phyloP scores from a whole-genome alignment of 2,329 filamentous ascomycete genomes.

The Exophiala spinifera region DNA sequence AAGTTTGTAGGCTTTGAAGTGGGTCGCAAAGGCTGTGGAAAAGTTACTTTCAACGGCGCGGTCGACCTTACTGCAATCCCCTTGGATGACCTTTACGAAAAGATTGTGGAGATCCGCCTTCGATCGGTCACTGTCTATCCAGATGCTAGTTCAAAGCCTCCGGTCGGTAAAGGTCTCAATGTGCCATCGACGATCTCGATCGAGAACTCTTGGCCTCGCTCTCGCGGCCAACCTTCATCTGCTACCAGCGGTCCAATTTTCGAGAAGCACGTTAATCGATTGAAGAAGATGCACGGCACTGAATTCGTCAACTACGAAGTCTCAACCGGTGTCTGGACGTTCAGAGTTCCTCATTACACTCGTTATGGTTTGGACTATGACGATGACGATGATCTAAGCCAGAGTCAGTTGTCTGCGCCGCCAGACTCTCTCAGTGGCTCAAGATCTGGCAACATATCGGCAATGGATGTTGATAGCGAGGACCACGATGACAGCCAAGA shows the following conservation, averaged over 20 bases:
- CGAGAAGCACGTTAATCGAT: slow-evolving; percentile 76
- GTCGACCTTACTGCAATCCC: slow-evolving; percentile 80
- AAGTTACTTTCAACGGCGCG: slow-evolving; percentile 73
- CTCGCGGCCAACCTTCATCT: slow-evolving; percentile 55
- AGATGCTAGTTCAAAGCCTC: slow-evolving; percentile 71
- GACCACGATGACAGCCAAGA: slow-evolving; percentile 28
- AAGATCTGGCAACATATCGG: slow-evolving; percentile 18
- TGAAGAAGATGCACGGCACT: slow-evolving; percentile 76
- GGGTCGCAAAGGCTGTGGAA: slow-evolving; percentile 76
- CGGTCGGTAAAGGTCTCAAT: slow-evolving; percentile 83
- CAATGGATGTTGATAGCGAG: slow-evolving; percentile 31
- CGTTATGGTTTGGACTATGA: slow-evolving; percentile 88
- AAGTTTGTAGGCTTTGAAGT: slow-evolving; percentile 73
- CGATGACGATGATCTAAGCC: slow-evolving; percentile 58
- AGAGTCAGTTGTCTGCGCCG: slow-evolving; percentile 51
- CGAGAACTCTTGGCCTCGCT: slow-evolving; percentile 88
- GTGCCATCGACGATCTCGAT: slow-evolving; percentile 84
- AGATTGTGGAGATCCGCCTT: slow-evolving; percentile 70
- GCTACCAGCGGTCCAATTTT: slow-evolving; percentile 65
- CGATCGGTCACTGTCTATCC: slow-evolving; percentile 87
- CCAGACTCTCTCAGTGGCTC: slow-evolving; percentile 43
- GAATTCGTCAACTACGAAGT: slow-evolving; percentile 77
- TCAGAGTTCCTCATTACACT: slow-evolving; percentile 93
- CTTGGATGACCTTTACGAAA: slow-evolving; percentile 73
- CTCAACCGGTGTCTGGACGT: slow-evolving; percentile 81